Base-by-base conservation (phyloP, 1,139 yeast species). In the Pichia terricola region DNA sequence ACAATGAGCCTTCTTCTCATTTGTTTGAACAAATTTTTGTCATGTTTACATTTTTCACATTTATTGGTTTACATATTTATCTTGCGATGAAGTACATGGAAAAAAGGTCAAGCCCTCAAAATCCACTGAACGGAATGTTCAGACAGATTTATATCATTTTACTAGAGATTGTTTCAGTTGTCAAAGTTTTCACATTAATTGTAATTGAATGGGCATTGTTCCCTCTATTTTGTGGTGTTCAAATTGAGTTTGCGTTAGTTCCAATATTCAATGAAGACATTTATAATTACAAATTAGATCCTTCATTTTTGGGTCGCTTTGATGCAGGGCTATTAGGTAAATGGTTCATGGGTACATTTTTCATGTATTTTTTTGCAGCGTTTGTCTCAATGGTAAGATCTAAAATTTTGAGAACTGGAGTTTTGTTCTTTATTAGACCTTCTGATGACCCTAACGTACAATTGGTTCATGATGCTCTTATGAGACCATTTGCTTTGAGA, bases 361-460 rank as follows among this genome's bases (percentile, higher is more conserved):
- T 87, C 65, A 89, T 94, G 97, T 79, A 83, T 51, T 69, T 78
- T 55, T 80, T 91, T 65, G 95, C 97, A 1, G 66, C 83, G 41
- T 91, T 79, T 63, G 89, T 91, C 35, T 86, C 94, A 5, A 81
- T 88, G 87, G 73, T 82, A 34, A 72, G 98, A 50, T 68, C 73
- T 37, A 66, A 69, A 45, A 79, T 88, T 37, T 72, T 91, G 52
- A 75, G 99, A 45, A 81, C 86, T 0, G 99, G 98, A 5, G 95
- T 87, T 3, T 67, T 91, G 38, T 91, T 79, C 62, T 91, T 94
- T 64, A 85, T 94, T 46, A 73, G 96, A 51, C 88, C 95, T 32
- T 96, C 96, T 3, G 96, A 89, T 54, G 96, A 91, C 59, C 96
- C 95, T 31, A 83, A 87, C 54, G 81, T 88, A 38, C 77, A 91